phyloP scores from a whole-genome alignment of 2,329 filamentous ascomycete species.

The Apiospora aurea region DNA sequence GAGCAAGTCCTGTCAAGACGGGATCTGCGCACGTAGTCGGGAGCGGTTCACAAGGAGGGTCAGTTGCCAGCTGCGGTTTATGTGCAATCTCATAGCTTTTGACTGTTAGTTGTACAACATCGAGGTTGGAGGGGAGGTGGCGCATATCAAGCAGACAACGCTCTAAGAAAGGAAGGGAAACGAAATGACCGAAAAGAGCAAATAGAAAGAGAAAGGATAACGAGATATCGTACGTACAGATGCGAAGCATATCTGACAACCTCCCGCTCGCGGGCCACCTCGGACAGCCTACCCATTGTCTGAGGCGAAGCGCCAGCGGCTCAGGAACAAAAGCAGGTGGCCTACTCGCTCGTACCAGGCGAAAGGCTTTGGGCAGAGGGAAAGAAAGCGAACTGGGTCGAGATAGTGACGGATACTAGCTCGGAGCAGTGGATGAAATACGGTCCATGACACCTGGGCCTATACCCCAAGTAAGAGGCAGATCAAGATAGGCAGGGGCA shows the following conservation, averaged over 20 bases:
- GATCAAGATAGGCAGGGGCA: slow-evolving; percentile 17
- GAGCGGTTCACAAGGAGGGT: not conserved
- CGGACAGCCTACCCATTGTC: slow-evolving; percentile 23
- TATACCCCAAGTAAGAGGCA: slow-evolving; percentile 20
- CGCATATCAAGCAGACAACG: not conserved
- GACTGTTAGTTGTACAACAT: slow-evolving; percentile 6
- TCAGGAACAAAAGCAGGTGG: not conserved
- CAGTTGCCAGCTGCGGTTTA: slow-evolving; percentile 5
- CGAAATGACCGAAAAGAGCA: not conserved
- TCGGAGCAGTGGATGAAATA: slow-evolving; percentile 8
- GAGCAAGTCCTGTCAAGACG: slow-evolving; percentile 56
- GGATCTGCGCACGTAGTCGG: slow-evolving; percentile 38
- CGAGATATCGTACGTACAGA: slow-evolving; percentile 20
- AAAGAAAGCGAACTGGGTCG: not conserved
- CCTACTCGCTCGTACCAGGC: not conserved
- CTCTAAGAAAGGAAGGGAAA: not conserved
- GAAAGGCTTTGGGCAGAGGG: not conserved
- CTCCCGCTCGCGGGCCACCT: slow-evolving; percentile 25
- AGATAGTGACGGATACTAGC: not conserved
- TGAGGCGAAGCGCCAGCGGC: slow-evolving; percentile 7
- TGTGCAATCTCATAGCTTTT: slow-evolving; percentile 22
- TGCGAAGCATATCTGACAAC: slow-evolving; percentile 22
- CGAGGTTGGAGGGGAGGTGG: not conserved
- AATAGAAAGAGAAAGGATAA: not conserved
- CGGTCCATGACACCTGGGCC: slow-evolving; percentile 12